Evolutionary conservation across 2,329 filamentous ascomycete genomes (phyloP).

Genomic region (Hymenoscyphus salicellus): DNA sequence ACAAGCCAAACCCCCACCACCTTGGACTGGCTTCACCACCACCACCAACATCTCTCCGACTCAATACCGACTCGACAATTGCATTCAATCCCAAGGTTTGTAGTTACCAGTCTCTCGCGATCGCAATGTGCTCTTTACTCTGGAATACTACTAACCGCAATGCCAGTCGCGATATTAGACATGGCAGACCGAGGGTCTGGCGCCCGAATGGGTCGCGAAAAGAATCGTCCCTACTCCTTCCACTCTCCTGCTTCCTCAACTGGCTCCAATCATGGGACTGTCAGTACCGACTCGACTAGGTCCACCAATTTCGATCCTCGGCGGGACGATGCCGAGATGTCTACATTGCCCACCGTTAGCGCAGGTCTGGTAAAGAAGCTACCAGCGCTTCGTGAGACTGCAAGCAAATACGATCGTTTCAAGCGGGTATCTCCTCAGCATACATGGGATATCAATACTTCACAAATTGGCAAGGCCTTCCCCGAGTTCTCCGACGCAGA

Average conservation of each 20-base stretch:
- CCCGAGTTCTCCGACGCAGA: slow-evolving; percentile 46
- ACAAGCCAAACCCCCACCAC: background rate
- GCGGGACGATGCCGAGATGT: slow-evolving; percentile 27
- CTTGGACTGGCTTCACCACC: background rate
- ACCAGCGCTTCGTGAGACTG: slow-evolving; percentile 34
- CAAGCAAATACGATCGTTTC: slow-evolving; percentile 36
- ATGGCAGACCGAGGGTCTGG: slow-evolving; percentile 13
- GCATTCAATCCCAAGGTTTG: background rate
- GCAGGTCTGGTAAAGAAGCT: slow-evolving; percentile 22
- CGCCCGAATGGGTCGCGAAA: slow-evolving; percentile 21
- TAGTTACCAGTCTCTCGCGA: background rate
- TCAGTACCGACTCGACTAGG: slow-evolving; percentile 27
- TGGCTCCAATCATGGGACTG: slow-evolving; percentile 33
- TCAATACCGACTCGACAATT: background rate
- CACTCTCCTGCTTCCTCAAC: slow-evolving; percentile 29
- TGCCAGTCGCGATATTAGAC: background rate
- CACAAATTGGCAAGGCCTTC: slow-evolving; percentile 45
- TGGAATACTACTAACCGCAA: background rate
- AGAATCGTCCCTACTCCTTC: slow-evolving; percentile 19
- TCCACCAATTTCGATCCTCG: slow-evolving; percentile 26
- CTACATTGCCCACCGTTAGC: slow-evolving; percentile 23
- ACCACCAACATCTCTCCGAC: background rate
- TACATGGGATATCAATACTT: slow-evolving; percentile 42
- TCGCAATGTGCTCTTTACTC: background rate
- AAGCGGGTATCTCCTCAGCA: slow-evolving; percentile 26